These are phyloP conservation scores for Trichosporon sp. DNA, from an alignment of 1,284 basidiomycete species.

Conservation along the genomic window DNA sequence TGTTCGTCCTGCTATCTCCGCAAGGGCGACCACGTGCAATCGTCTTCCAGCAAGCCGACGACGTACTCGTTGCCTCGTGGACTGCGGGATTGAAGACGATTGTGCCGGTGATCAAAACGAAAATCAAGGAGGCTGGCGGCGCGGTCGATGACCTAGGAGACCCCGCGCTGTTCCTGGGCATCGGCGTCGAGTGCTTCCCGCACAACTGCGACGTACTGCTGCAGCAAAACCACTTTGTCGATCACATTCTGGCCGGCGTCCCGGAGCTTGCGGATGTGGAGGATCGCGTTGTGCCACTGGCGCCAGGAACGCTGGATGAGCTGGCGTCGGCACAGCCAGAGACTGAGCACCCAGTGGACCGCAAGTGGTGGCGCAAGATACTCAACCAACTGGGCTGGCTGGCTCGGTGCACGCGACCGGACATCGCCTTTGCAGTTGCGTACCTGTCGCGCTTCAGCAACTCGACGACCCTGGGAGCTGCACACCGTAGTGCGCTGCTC, in stretches of 20 bases:
- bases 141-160: neutral
- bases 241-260: neutral
- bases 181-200: conserved; percentile 1
- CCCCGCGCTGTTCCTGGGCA: neutral
- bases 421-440: neutral
- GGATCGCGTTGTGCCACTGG: neutral
- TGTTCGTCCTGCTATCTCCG: neutral
- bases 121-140: neutral
- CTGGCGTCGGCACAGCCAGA: neutral
- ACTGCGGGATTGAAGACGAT: neutral
- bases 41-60: neutral
- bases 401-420: neutral
- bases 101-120: neutral
- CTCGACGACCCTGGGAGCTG: neutral
- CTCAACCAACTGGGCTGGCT: neutral
- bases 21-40: neutral
- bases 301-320: neutral
- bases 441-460: neutral
- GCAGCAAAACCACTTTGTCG: neutral
- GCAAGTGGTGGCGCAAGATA: neutral
- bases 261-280: neutral
- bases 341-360: neutral
- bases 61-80: neutral
- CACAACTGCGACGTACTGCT: conserved; percentile 1
- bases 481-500: neutral